These are phyloP conservation scores for Solanum hybrid DNA, from an alignment of 305 asterid genomes.

Conservation along the genomic window DNA sequence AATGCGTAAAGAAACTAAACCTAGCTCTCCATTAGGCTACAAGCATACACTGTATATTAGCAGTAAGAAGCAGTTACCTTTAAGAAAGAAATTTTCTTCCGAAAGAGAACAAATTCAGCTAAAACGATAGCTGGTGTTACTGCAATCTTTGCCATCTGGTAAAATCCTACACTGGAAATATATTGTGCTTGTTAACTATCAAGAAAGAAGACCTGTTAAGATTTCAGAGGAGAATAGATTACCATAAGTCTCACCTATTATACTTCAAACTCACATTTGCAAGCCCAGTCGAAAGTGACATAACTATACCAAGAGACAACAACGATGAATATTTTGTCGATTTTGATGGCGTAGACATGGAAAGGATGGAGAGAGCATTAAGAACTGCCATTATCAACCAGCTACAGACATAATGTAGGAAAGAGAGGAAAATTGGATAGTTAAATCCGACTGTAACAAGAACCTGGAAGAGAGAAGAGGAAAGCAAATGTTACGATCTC, in stretches of 20 bases:
- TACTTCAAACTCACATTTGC: conserved; percentile 96
- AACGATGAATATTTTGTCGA: conserved; percentile 60
- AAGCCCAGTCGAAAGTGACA: conserved; percentile 98
- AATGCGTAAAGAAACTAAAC: neutral
- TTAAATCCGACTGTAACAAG: conserved; percentile 85
- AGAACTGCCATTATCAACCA: conserved; percentile 88
- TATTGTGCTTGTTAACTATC: neutral
- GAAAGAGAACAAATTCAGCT: conserved; percentile 71
- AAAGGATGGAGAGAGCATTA: conserved; percentile 62
- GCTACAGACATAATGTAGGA: conserved; percentile 85
- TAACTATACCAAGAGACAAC: conserved; percentile 87
- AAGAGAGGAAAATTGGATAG: conserved; percentile 82
- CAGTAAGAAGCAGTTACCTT: conserved; percentile 40
- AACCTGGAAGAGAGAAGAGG: conserved; percentile 39
- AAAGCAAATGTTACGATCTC: conserved; percentile 1
- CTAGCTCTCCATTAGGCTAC: neutral
- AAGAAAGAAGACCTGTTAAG: conserved; percentile 14
- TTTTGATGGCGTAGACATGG: conserved; percentile 74
- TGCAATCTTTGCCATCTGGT: conserved; percentile 99
- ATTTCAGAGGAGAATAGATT: neutral
- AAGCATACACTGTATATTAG: neutral
- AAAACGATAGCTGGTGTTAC: conserved; percentile 94
- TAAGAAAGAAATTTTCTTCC: conserved; percentile 47
- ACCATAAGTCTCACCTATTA: conserved; percentile 55
- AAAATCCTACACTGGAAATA: conserved; percentile 82